Conservation (phyloP, 192 early-diverging fungal genomes). For the Oehlia diaphana region DNA sequence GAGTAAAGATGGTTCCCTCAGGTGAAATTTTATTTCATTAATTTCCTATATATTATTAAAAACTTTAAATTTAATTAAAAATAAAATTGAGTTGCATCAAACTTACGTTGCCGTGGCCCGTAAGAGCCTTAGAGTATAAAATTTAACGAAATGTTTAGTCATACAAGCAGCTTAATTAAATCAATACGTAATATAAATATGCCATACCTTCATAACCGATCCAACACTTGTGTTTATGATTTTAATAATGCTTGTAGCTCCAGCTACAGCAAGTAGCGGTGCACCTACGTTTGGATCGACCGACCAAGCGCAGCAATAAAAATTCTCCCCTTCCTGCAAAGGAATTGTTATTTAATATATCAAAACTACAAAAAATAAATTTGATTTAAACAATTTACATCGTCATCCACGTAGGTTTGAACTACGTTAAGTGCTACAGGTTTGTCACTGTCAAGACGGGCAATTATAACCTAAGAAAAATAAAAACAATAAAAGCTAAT, state of each 20-base stretch:
- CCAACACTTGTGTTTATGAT: slow-evolving; percentile 9
- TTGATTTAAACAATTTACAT: no score
- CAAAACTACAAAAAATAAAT: no score
- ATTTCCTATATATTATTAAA: slow-evolving; percentile 12
- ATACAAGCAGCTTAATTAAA: background rate
- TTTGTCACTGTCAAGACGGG: background rate
- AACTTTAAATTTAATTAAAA: no score
- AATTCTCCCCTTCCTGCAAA: slow-evolving; percentile 8
- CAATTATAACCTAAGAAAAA: background rate
- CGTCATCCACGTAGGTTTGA: slow-evolving; percentile 22
- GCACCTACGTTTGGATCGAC: slow-evolving; percentile 9
- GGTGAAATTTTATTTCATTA: slow-evolving; percentile 29
- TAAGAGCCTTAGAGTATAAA: background rate
- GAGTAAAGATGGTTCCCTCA: background rate
- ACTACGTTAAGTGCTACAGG: background rate
- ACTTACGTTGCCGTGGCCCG: slow-evolving; percentile 18
- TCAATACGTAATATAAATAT: background rate
- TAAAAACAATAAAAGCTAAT: background rate
- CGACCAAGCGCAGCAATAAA: slow-evolving; percentile 27
- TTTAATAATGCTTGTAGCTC: slow-evolving; percentile 9
- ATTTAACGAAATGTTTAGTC: background rate
- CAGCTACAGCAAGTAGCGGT: slow-evolving; percentile 19
- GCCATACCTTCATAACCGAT: background rate
- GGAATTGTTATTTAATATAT: no score
- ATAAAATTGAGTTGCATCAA: background rate